Conservation (phyloP, 2,329 filamentous ascomycete species). For the Sclerotinia glacialis region DNA sequence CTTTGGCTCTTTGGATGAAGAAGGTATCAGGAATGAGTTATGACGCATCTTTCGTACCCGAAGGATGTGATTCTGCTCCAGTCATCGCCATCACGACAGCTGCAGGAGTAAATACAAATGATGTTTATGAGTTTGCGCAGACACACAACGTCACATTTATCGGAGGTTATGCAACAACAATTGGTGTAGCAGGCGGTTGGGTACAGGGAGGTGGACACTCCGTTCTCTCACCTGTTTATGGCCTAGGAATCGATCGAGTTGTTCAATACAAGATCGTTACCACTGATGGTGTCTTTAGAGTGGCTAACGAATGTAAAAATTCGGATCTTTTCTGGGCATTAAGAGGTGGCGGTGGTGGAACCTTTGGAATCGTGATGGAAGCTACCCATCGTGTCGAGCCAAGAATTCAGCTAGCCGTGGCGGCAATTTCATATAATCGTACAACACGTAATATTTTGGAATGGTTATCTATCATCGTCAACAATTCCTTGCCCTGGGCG, state of each 20-base stretch:
- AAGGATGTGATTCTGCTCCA: slow-evolving; percentile 24
- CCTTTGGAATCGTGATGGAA: slow-evolving; percentile 45
- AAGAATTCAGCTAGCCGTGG: slow-evolving; percentile 21
- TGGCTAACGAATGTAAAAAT: slow-evolving; percentile 44
- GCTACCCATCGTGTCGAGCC: slow-evolving; percentile 27
- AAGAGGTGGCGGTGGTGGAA: slow-evolving; percentile 47
- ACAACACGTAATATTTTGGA: slow-evolving; percentile 16
- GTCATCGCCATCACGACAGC: slow-evolving; percentile 33
- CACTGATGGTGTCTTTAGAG: slow-evolving; percentile 46
- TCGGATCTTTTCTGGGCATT: slow-evolving; percentile 51
- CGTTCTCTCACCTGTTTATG: slow-evolving; percentile 49
- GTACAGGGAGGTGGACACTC: slow-evolving; percentile 54
- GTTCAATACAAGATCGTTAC: slow-evolving; percentile 49
- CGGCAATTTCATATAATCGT: slow-evolving; percentile 24
- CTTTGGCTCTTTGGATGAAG: slow-evolving; percentile 28
- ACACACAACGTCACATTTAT: slow-evolving; percentile 35
- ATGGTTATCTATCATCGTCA: slow-evolving; percentile 25
- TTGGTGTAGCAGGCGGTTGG: slow-evolving; percentile 52
- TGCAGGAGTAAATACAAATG: slow-evolving; percentile 32
- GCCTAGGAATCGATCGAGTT: slow-evolving; percentile 51
- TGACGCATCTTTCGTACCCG: slow-evolving; percentile 24
- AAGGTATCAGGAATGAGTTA: slow-evolving; percentile 21
- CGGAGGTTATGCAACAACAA: slow-evolving; percentile 39
- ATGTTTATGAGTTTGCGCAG: slow-evolving; percentile 34
- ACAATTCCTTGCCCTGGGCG: slow-evolving; percentile 27